Base-by-base conservation (phyloP, 495 filamentous ascomycete species). In the Tuber indicum region DNA sequence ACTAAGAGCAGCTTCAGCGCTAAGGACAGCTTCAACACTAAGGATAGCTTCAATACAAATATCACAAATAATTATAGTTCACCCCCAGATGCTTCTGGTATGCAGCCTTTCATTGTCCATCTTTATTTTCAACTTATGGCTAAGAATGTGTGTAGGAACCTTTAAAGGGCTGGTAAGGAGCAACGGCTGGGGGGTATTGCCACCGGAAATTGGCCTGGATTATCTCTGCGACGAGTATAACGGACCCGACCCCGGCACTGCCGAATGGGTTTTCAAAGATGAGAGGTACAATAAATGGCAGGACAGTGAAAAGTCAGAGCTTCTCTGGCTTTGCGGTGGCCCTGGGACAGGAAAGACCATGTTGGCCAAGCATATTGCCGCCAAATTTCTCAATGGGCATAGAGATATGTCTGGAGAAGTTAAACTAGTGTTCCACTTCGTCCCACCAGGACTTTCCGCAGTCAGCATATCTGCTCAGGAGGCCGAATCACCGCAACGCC, bases 11-110 rank as follows among this genome's bases (percentile, higher is more conserved):
- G 42, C 17, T 19, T 17, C 45, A 47, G 19, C 39, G 3, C 39
- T 39, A 39, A 39, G 39, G 39, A 39, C 39, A 39, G 39, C 39
- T 39, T 39, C 39, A 39, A 39, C 39, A 39, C 39, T 39, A 39
- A 39, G 36, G 88, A 39, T 1, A 39, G 39, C 39, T 39, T 39
- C 39, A 39, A 39, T 39, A 39, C 39, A 39, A 6, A 3, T 16
- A 32, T 4, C 10, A 32, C n/a, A 62, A 10, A 26, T 10, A 23
- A 52, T 52, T 52, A n/a, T 52, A 7, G 21, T 10, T 0, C 10
- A 10, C 8, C 3, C 16, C 5, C n/a, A 32, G 0, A 16, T 62
- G 3, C 26, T 32, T n/a, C 52, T 16, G n/a, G 52, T 62, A 32
- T 26, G n/a, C 10, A 32, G 10, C n/a, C n/a, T 32, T 16, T 62